These are phyloP conservation scores for Fraxinus ornus DNA, from an alignment of 305 asterid species.

Conservation along the genomic window DNA sequence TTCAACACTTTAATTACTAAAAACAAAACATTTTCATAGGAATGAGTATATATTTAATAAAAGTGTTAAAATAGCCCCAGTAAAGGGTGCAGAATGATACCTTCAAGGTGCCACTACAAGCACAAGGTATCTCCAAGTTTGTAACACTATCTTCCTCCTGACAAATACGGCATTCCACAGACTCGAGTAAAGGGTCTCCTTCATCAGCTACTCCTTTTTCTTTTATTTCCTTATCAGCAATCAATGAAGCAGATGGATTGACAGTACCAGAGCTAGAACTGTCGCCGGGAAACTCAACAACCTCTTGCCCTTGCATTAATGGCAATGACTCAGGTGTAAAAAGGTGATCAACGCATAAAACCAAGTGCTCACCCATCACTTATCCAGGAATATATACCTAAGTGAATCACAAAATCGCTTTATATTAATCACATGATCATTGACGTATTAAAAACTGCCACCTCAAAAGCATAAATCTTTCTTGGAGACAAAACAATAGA, in stretches of 20 bases:
- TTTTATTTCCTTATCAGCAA: conserved; percentile 27
- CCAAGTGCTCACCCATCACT: conserved; percentile 46
- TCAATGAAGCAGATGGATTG: conserved; percentile 26
- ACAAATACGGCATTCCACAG: conserved; percentile 53
- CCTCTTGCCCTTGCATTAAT: conserved; percentile 26
- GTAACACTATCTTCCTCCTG: conserved; percentile 49
- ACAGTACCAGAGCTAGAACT: conserved; percentile 23
- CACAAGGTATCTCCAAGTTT: conserved; percentile 49
- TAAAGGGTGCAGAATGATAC: conserved; percentile 13
- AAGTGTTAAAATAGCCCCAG: background rate
- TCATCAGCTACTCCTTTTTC: conserved; percentile 29
- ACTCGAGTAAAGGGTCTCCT: conserved; percentile 43
- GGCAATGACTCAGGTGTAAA: conserved; percentile 28
- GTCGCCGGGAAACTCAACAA: conserved; percentile 18
- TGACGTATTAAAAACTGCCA: background rate
- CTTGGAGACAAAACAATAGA: background rate
- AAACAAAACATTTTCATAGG: background rate
- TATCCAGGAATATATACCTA: conserved; percentile 7
- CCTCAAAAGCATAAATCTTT: background rate
- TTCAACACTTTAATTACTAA: background rate
- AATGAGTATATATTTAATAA: background rate
- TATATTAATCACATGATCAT: background rate
- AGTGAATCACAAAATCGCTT: background rate
- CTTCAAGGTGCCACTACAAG: conserved; percentile 55
- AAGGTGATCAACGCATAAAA: conserved; percentile 37